Evolutionary conservation across 1,284 basidiomycete genomes (phyloP), one percentile per base, ranked within the genome.

Genomic region (Inonotus hispidus): DNA sequence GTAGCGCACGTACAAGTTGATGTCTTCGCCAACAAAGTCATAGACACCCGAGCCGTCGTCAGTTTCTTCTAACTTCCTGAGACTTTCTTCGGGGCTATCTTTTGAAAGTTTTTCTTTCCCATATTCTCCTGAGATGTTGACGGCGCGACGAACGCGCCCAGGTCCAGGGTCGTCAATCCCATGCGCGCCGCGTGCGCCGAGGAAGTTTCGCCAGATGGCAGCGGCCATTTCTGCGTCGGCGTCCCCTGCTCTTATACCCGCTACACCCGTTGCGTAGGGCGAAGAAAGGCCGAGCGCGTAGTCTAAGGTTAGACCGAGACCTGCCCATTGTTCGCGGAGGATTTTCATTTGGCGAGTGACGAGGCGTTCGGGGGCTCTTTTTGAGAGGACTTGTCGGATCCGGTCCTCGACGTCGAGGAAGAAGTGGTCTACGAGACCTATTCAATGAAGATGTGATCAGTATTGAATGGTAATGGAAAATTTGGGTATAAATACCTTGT

Each of bases 381-480:
- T 60, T 27, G 54, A 85, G 63, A 95, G 83, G 66, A 97, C 82
- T 60, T 84, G 73, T 19, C 95, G 87, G 67, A 98, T 90, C 63
- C 95, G 88, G 69, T 92, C 88, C 71, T 98, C 96, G 64, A 94
- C 83, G 71, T 99, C 93, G 67, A 95, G 81, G 79, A 99, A 99
- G 77, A 96, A 97, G 75, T 98, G 94, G 73, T 96, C 94, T 66
- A 98, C 82, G 59, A 98, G 79, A 53, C 88, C 63, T 64, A 13
- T 16, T 35, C 45, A 10, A 25, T 39, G 16, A 21, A 21, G 19
- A 39, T 32, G 35, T 23, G 53, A 21, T 23, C n/a, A 41, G 38
- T 41, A 8, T 53, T 10, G 4, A 49, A 13, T 5, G 32, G 21
- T 29, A 19, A 56, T 19, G 38, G 27, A 7, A 23, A 21, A 47